phyloP scores from a whole-genome alignment of 108 stramenopile genomes.

The Fistulifera solaris region DNA sequence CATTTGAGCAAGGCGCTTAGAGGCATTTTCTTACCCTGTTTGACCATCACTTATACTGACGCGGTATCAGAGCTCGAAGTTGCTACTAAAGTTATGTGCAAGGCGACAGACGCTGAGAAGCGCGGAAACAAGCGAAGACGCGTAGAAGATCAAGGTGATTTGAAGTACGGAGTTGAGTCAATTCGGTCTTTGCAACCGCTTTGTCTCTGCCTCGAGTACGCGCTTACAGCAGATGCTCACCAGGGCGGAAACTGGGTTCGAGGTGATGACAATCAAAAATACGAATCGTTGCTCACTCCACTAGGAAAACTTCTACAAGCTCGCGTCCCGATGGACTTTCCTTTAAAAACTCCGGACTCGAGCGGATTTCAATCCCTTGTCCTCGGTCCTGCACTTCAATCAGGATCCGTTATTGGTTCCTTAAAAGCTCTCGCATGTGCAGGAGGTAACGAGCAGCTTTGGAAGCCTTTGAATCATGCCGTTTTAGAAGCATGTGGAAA shows the following conservation, averaged over 20 bases:
- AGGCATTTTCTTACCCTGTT: slow-evolving; percentile 74
- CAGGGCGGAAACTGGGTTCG: slow-evolving; percentile 82
- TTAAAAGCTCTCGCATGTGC: slow-evolving; percentile 70
- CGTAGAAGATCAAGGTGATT: background rate
- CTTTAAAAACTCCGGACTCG: slow-evolving; percentile 13
- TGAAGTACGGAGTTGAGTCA: background rate
- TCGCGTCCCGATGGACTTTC: slow-evolving; percentile 34
- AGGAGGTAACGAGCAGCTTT: slow-evolving; percentile 80
- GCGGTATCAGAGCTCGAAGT: slow-evolving; percentile 60
- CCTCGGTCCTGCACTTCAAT: slow-evolving; percentile 22
- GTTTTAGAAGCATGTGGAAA: slow-evolving; percentile 71
- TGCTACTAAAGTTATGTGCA: slow-evolving; percentile 9
- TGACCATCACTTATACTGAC: slow-evolving; percentile 60
- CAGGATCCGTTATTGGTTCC: slow-evolving; percentile 62
- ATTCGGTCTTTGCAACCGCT: slow-evolving; percentile 36
- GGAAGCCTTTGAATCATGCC: slow-evolving; percentile 85
- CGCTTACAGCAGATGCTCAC: slow-evolving; percentile 74
- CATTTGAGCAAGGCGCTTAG: slow-evolving; percentile 44
- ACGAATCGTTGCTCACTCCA: slow-evolving; percentile 48
- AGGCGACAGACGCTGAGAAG: slow-evolving; percentile 1
- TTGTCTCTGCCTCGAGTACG: slow-evolving; percentile 55
- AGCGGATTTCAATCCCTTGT: slow-evolving; percentile 41
- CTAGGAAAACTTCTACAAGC: slow-evolving; percentile 59
- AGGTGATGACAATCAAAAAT: slow-evolving; percentile 63
- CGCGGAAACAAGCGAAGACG: slow-evolving; percentile 24